Conservation (phyloP, 352 stramenopile species). For the Globisporangium parvum region DNA sequence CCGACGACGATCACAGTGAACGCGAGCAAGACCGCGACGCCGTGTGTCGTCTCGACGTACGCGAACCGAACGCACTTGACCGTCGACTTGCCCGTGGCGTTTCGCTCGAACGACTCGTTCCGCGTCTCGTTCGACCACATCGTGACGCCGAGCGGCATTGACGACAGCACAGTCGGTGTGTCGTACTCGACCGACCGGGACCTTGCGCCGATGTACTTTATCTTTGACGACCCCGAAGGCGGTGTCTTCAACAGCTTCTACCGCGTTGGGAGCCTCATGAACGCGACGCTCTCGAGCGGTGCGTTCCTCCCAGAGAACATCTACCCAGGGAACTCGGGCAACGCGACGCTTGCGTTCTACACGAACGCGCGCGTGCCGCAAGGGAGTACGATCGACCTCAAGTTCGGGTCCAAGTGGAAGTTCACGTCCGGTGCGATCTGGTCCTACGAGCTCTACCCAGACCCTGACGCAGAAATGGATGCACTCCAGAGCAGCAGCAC, state of each 20-base stretch:
- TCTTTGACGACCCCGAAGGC: slow-evolving; percentile 57
- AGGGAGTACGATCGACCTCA: slow-evolving; percentile 44
- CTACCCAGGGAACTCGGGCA: slow-evolving; percentile 75
- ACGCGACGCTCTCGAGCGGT: slow-evolving; percentile 50
- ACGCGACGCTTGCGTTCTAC: slow-evolving; percentile 73
- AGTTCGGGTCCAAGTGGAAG: slow-evolving; percentile 55
- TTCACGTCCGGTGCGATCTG: slow-evolving; percentile 47
- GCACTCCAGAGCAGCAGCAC: not conserved
- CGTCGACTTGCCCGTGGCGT: slow-evolving; percentile 48
- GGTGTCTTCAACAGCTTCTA: slow-evolving; percentile 70
- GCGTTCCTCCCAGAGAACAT: slow-evolving; percentile 82
- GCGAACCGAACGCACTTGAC: slow-evolving; percentile 57
- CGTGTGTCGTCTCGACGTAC: slow-evolving; percentile 42
- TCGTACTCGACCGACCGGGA: slow-evolving; percentile 49
- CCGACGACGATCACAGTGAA: not conserved
- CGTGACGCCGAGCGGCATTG: slow-evolving; percentile 48
- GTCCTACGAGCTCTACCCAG: slow-evolving; percentile 36
- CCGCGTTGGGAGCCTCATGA: slow-evolving; percentile 34
- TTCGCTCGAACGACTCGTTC: slow-evolving; percentile 54
- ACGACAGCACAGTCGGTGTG: slow-evolving; percentile 26
- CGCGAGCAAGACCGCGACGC: slow-evolving; percentile 20
- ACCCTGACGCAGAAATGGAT: slow-evolving; percentile 9
- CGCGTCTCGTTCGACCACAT: slow-evolving; percentile 61
- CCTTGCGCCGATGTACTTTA: slow-evolving; percentile 68
- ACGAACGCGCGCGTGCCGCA: slow-evolving; percentile 51